Base-by-base conservation (phyloP, 805 yeast species). In the Brettanomyces naardenensis region DNA sequence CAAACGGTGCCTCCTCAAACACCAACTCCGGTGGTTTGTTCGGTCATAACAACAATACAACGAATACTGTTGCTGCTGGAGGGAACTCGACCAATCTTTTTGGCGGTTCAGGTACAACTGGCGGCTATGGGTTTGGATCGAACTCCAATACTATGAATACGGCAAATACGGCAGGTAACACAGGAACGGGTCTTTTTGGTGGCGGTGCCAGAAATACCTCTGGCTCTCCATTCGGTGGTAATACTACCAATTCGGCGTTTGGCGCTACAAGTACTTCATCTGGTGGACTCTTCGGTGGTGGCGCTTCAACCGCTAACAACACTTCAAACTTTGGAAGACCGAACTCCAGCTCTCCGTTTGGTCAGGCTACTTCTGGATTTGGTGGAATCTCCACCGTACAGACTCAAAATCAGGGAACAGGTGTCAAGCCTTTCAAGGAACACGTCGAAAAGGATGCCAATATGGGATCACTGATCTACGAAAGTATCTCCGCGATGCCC, bases 401-500 rank as follows among this genome's bases (percentile, higher is more conserved):
- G 60, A 55, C 22, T 44, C 62, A 40, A 65, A 72, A 61, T 71
- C 46, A 76, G 45, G 95, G 95, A 25, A 80, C 95, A 4, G 73
- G 80, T 0, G 61, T 69, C 6, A 76, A 71, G 48, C 90, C 95
- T 1, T 89, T 78, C 55, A 67, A 75, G 36, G 71, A 88, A 6
- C 69, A 60, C 46, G 66, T 69, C 26, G 97, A 90, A 56, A 83
- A 81, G 51, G 97, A 89, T 52, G 44, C 64, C 7, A 65, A 78
- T 10, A 72, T 76, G 23, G 71, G 73, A 5, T 64, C 68, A 17
- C 78, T 76, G 39, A 61, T 68, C 35, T 89, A 68, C 61, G 86
- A 90, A 59, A 77, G 77, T 48, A 81, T 92, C 44, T 66, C 84
- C 9, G 73, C 85, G 32, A 89, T 92, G 97, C 95, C 95, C 4